Evolutionary conservation across 192 early-diverging fungal species (phyloP).

Genomic region (Umbelopsis ramanniana): DNA sequence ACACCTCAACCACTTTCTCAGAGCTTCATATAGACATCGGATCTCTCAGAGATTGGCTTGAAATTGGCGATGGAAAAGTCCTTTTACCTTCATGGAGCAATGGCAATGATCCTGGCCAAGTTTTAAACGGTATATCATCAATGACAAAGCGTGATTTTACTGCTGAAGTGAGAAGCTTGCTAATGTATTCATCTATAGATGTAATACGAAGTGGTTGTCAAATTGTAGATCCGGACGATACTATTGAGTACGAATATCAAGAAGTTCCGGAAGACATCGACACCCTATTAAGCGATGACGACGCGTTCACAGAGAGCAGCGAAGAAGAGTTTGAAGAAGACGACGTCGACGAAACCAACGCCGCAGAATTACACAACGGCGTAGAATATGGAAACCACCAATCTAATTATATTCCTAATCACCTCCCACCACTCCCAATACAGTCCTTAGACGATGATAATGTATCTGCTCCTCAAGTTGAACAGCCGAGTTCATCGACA

Average conservation of each 20-base stretch:
- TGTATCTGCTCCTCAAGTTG: not conserved
- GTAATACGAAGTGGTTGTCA: constrained; percentile 32
- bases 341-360: constrained; percentile 34
- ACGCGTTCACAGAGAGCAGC: constrained; percentile 21
- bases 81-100: constrained; percentile 47
- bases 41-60: constrained; percentile 49
- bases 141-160: not conserved
- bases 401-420: constrained; percentile 17
- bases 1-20: constrained; percentile 46
- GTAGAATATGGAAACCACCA: constrained; percentile 6
- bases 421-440: constrained; percentile 18
- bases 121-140: constrained; percentile 43
- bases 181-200: not conserved
- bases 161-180: not conserved
- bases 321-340: constrained; percentile 42
- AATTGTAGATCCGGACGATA: constrained; percentile 1
- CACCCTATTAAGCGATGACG: constrained; percentile 20
- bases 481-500: not conserved
- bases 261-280: constrained; percentile 39
- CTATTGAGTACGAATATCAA: constrained; percentile 40
- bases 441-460: constrained; percentile 12
- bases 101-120: constrained; percentile 50
- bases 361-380: not conserved
- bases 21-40: constrained; percentile 48
- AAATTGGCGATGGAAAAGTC: constrained; percentile 44